Conservation (phyloP, 441 rosid genomes). For the Capsella rubella region DNA sequence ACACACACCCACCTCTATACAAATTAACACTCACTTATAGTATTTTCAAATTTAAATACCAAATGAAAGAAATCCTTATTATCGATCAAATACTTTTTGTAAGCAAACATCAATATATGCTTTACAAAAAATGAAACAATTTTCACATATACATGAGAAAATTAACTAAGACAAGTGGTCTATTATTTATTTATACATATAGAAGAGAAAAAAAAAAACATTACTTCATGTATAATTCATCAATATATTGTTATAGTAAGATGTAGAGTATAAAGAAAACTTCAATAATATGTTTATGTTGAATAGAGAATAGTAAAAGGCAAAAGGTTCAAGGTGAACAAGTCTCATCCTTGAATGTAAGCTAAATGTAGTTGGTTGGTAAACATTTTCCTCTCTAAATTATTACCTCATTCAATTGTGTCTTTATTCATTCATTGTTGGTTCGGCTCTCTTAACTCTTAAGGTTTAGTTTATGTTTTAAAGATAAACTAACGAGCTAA, state of each 20-base stretch:
- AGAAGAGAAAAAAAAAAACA: too few species aligned
- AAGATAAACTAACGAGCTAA: background rate
- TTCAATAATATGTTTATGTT: background rate
- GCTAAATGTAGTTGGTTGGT: slow-evolving; percentile 1
- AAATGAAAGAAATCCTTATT: background rate
- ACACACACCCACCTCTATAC: background rate
- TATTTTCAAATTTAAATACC: background rate
- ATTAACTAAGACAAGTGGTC: background rate
- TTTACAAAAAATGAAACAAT: background rate
- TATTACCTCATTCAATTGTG: background rate
- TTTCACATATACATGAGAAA: background rate
- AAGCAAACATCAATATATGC: background rate
- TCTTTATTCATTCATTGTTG: background rate
- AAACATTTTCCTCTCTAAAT: slow-evolving; percentile 3
- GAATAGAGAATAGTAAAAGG: background rate
- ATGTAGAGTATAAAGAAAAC: background rate
- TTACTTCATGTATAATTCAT: background rate
- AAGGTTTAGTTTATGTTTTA: background rate
- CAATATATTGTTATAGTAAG: background rate
- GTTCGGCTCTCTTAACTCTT: background rate
- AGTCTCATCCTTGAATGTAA: slow-evolving; percentile 5
- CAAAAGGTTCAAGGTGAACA: background rate
- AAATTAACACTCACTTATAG: background rate
- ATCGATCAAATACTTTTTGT: background rate
- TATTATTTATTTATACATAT: background rate